Percentiles rank a stretch among this genome's conserved stretches.
phyloP scores from a whole-genome alignment of 1,139 yeast genomes.

The Entelexis sorbosivorans region DNA sequence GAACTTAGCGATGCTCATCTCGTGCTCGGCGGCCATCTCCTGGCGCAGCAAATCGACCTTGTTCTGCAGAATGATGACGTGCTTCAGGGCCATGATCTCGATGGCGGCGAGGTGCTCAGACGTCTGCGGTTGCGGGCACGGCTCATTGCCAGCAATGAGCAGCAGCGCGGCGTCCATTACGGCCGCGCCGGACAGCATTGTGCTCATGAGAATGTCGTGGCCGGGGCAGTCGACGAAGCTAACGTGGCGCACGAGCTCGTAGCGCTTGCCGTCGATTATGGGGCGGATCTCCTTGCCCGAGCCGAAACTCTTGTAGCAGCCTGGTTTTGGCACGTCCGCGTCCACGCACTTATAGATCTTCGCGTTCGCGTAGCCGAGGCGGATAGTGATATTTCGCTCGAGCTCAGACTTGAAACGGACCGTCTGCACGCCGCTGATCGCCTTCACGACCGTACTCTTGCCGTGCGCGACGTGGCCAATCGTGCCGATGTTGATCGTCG shows the following conservation, averaged over 20 bases:
- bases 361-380: conserved; percentile 97
- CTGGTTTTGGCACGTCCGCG: conserved; percentile 84
- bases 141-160: conserved; percentile 94
- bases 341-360: conserved; percentile 90
- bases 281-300: conserved; percentile 93
- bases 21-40: conserved; percentile 91
- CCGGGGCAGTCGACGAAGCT: conserved; percentile 99
- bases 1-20: conserved; percentile 80
- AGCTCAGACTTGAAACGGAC: conserved; percentile 97
- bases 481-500: conserved; percentile 97
- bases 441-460: conserved; percentile 95
- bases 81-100: conserved; percentile 96
- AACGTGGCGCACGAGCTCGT: conserved; percentile 85
- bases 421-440: conserved; percentile 97
- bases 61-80: conserved; percentile 91
- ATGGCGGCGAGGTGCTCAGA: conserved; percentile 99
- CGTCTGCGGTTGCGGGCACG: conserved; percentile 99
- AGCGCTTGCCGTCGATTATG: conserved; percentile 77
- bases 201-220: conserved; percentile 99
- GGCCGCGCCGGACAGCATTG: conserved; percentile 99
- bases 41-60: conserved; percentile 98
- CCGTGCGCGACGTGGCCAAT: conserved; percentile 99
- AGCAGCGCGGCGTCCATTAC: conserved; percentile 99
- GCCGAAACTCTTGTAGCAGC: conserved; percentile 85
- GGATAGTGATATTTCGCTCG: conserved; percentile 97